Conservation (phyloP, 1,284 basidiomycete species). For the Vanrija sp. region DNA sequence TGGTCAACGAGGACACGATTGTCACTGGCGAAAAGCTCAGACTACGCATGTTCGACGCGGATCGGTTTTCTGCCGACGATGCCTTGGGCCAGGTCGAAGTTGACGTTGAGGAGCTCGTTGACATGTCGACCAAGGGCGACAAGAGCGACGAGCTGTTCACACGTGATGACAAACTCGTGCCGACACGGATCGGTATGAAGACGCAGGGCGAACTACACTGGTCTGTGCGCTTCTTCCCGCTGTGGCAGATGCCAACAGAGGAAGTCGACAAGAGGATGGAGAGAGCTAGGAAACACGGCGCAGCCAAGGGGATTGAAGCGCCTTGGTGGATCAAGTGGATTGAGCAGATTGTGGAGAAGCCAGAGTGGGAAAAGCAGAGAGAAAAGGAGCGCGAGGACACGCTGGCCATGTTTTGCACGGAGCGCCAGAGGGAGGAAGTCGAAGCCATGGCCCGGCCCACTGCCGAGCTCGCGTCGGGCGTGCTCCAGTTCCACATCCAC, state of each 20-base stretch:
- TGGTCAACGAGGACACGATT: constrained; percentile 41
- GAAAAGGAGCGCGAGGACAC: constrained; percentile 39
- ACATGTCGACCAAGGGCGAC: constrained; percentile 16
- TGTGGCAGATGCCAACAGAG: constrained; percentile 41
- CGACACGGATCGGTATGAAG: constrained; percentile 36
- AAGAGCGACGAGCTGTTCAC: constrained; percentile 17
- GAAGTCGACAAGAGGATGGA: constrained; percentile 23
- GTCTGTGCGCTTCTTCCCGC: constrained; percentile 43
- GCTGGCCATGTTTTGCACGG: constrained; percentile 43
- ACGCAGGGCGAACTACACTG: constrained; percentile 38
- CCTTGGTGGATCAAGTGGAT: constrained; percentile 38
- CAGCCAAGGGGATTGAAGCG: constrained; percentile 4
- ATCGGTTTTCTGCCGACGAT: constrained; percentile 52
- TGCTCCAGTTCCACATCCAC: constrained; percentile 47
- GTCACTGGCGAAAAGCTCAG: constrained; percentile 44
- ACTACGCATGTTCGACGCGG: constrained; percentile 47
- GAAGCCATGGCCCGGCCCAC: constrained; percentile 41
- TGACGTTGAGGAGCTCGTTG: constrained; percentile 46
- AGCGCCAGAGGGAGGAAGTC: constrained; percentile 43
- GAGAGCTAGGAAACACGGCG: neutral
- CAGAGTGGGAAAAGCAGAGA: constrained; percentile 42
- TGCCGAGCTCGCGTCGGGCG: constrained; percentile 36
- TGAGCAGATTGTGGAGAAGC: constrained; percentile 22
- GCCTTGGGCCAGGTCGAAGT: constrained; percentile 49
- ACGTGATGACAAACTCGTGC: constrained; percentile 30